Percentiles rank a stretch among this genome's conserved stretches.
phyloP scores from a whole-genome alignment of 305 asterid genomes.

The Fraxinus platypoda region DNA sequence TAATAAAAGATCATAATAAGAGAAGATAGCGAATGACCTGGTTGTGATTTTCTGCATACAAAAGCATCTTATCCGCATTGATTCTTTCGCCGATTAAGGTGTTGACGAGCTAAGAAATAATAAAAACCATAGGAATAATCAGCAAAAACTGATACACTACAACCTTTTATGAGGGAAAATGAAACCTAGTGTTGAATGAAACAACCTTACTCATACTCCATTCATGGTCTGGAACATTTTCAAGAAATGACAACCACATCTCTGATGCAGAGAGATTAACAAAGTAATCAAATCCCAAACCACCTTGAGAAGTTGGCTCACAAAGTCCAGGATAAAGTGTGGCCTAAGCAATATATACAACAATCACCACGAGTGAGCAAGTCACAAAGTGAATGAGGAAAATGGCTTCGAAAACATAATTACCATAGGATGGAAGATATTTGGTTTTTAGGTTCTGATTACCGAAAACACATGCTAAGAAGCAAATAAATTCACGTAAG shows the following conservation, averaged over 20 bases:
- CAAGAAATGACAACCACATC: conserved; percentile 74
- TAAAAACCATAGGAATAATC: conserved; percentile 23
- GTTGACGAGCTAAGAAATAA: conserved; percentile 61
- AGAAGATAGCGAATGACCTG: conserved; percentile 52
- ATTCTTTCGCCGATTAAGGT: conserved; percentile 56
- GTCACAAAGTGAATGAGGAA: conserved; percentile 7
- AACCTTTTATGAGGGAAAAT: conserved; percentile 23
- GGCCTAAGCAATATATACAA: conserved; percentile 46
- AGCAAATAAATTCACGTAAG: conserved; percentile 8
- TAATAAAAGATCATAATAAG: conserved; percentile 7
- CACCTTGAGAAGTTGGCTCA: conserved; percentile 87
- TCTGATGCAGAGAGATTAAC: conserved; percentile 91
- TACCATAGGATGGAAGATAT: background rate
- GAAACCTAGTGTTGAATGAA: conserved; percentile 12
- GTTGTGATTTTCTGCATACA: conserved; percentile 93
- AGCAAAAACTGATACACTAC: conserved; percentile 4
- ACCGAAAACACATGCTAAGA: background rate
- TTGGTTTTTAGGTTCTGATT: conserved; percentile 1
- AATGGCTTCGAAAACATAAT: conserved; percentile 1
- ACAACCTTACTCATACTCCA: conserved; percentile 98
- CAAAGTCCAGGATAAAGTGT: conserved; percentile 94
- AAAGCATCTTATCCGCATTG: conserved; percentile 70
- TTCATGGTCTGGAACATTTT: conserved; percentile 68
- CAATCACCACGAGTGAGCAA: conserved; percentile 14
- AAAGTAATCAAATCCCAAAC: conserved; percentile 89